phyloP scores from a whole-genome alignment of 148 eudicot species.

The Fallopia convolvulus region DNA sequence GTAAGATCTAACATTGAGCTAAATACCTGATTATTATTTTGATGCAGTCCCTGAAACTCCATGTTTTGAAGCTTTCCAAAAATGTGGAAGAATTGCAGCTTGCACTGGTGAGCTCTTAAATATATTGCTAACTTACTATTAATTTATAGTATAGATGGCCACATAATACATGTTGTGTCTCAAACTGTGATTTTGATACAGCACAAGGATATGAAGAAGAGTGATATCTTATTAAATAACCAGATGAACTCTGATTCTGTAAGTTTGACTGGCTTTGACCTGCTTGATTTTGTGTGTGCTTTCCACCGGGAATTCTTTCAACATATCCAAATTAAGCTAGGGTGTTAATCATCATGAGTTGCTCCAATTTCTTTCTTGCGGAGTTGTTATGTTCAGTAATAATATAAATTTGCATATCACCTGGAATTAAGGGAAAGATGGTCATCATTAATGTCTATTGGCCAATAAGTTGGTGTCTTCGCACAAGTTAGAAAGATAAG shows the following conservation, averaged over 20 bases:
- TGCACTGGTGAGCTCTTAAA: conserved; percentile 52
- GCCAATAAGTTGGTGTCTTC: neutral
- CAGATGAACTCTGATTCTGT: conserved; percentile 34
- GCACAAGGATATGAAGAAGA: conserved; percentile 50
- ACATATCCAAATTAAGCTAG: neutral
- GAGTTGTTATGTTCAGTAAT: neutral
- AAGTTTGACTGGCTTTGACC: conserved; percentile 15
- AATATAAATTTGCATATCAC: neutral
- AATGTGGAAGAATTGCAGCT: conserved; percentile 55
- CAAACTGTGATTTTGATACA: conserved; percentile 22
- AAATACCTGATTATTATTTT: neutral
- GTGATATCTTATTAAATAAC: conserved; percentile 19
- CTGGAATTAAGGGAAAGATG: neutral
- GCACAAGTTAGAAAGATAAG: neutral
- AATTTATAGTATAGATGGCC: neutral
- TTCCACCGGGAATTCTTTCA: neutral
- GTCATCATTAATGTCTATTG: neutral
- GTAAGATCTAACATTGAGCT: neutral
- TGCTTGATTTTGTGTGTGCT: neutral
- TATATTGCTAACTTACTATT: neutral
- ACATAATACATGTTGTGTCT: neutral
- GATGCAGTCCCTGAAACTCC: conserved; percentile 89
- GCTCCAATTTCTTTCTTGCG: neutral
- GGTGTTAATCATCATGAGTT: neutral
- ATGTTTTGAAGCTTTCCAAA: conserved; percentile 68